Evolutionary conservation across 2,329 filamentous ascomycete species (phyloP), one percentile per base, ranked within the genome.

Genomic region (Arthroderma sp.): DNA sequence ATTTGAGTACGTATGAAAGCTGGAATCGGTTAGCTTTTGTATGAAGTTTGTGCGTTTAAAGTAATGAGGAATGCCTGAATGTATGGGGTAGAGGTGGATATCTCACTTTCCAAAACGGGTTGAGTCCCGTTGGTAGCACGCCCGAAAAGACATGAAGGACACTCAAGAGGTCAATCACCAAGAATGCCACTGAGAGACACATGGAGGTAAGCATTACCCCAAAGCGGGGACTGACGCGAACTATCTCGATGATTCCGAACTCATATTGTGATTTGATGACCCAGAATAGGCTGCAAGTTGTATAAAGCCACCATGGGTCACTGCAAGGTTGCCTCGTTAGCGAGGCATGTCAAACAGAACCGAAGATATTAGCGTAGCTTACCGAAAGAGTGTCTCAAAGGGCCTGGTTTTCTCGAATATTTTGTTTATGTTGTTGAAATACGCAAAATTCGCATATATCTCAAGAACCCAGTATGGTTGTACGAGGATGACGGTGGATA

Each of bases 291-390:
- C 68, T 74, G 48, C 70, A 52, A 1, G 71, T 73, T 0, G 77
- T 79, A 50, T 78, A 77, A 11, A 82, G 71, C 78, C 78, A 82
- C 78, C 78, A 82, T 0, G 78, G 78, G 50, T 82, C 78, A 6
- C 71, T 72, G 30, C 29, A 6, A 7, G 6, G 9, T 22, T 22
- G 15, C 15, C 15, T 22, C 15, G 15, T 22, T 22, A 22, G 15
- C 15, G 15, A 22, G 15, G 15, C 15, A 22, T 22, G 15, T 22
- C 15, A 11, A 31, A 9, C 9, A 29, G 11, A 41, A 4, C 10
- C 10, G 15, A 22, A 34, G 6, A 7, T 11, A 34, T 2, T 11
- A 33, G 29, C 33, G 29, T 11, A 28, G 27, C 59, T 48, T 57
- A 72, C 68, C 77, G 69, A 53, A 75, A 78, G 1, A 80, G 56